Percentiles rank a stretch among this genome's conserved stretches.
Evolutionary conservation across 2,329 filamentous ascomycete species (phyloP).

Genomic region (Cercospora zeina): DNA sequence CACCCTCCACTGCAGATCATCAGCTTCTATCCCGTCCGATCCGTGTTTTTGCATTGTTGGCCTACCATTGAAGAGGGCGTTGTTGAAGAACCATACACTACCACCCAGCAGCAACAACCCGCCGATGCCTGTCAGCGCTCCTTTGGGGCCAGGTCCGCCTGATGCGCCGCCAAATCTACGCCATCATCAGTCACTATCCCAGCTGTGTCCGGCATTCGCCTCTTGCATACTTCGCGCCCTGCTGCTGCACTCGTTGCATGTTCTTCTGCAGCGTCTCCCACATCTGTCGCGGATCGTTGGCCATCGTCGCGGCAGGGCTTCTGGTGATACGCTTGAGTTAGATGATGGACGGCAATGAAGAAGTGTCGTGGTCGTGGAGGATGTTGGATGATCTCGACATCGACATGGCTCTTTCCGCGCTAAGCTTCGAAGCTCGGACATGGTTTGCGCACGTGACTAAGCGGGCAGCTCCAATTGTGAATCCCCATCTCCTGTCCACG

Average conservation of each 20-base stretch:
- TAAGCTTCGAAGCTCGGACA: conserved; percentile 12
- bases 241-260: conserved; percentile 52
- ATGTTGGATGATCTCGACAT: conserved; percentile 6
- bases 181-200: conserved; percentile 21
- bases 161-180: conserved; percentile 53
- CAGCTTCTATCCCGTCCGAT: neutral
- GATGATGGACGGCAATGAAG: neutral
- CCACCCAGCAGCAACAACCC: conserved; percentile 57
- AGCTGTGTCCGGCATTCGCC: neutral
- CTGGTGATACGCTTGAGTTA: neutral
- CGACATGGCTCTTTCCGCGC: conserved; percentile 9
- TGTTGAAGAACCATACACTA: conserved; percentile 58
- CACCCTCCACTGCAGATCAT: conserved; percentile 72
- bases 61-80: conserved; percentile 68
- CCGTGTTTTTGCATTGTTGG: conserved; percentile 2
- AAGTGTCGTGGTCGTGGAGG: neutral
- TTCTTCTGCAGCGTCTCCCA: conserved; percentile 66
- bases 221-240: conserved; percentile 46
- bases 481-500: neutral
- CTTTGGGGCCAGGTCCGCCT: conserved; percentile 51
- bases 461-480: neutral
- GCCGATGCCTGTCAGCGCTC: conserved; percentile 56
- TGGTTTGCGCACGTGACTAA: conserved; percentile 5
- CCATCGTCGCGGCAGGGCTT: conserved; percentile 33
- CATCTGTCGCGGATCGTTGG: conserved; percentile 62